Evolutionary conservation across 1,284 basidiomycete species (phyloP).

Genomic region (Leccinum subrobustum): DNA sequence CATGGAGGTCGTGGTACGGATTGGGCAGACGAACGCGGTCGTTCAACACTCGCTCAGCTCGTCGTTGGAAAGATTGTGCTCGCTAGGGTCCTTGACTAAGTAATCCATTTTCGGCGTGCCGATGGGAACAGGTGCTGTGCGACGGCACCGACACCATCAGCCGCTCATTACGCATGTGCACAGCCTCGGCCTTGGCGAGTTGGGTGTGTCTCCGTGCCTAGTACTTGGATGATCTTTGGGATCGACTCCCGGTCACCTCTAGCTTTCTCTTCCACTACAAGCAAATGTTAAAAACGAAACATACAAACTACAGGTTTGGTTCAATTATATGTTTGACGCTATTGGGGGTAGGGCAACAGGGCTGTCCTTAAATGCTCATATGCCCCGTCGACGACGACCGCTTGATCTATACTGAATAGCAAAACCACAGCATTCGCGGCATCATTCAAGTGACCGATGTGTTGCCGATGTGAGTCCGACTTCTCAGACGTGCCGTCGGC

Average conservation of each 20-base stretch:
- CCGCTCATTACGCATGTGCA: not conserved
- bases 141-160: not conserved
- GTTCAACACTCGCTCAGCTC: not conserved
- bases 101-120: not conserved
- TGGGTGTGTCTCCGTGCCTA: not conserved
- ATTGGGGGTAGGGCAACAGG: slow-evolving; percentile 59
- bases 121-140: slow-evolving; percentile 1
- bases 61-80: not conserved
- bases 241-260: not conserved
- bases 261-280: not conserved
- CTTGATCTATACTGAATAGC: slow-evolving; percentile 85
- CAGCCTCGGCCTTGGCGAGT: not conserved
- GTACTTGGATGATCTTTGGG: not conserved
- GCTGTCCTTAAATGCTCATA: slow-evolving; percentile 51
- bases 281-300: not conserved
- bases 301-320: too few species aligned
- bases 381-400: slow-evolving; percentile 69
- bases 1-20: slow-evolving; percentile 5
- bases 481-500: too few species aligned
- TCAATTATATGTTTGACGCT: slow-evolving; percentile 40
- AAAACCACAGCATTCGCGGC: slow-evolving; percentile 82
- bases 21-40: not conserved
- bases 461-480: too few species aligned
- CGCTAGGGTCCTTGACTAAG: not conserved
- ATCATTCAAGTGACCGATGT: slow-evolving; percentile 71